Evolutionary conservation across 2,329 filamentous ascomycete genomes (phyloP), one percentile per base, ranked within the genome.

Genomic region (Geoglossum cookeanum): DNA sequence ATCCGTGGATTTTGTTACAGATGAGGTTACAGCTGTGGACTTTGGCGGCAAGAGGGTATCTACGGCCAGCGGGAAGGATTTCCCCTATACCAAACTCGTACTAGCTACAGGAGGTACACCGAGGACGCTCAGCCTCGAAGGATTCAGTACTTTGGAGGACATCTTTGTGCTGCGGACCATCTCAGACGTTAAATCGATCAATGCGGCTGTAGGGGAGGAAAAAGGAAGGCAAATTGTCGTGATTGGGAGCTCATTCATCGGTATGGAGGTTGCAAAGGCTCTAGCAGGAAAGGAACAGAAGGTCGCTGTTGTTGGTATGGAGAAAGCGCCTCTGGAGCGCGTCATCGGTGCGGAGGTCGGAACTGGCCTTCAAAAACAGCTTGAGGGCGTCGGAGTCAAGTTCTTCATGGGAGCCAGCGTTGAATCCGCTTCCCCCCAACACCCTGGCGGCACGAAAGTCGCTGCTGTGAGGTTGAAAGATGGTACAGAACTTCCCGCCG

Each of bases 201-300:
- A 88, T 30, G 76, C 74, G 1, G 87, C 88, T 5, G 85, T 94
- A 52, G 88, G 88, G 5, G 73, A 78, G 33, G 80, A 87, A 48
- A 84, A 86, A 66, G 81, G 81, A 59, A 96, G 95, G 77, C 96
- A 95, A 70, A 81, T 98, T 62, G 88, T 95, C 52, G 77, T 98
- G 13, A 76, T 98, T 57, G 92, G 92, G 45, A 91, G 85, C 59
- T 94, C 88, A 0, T 98, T 98, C 70, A 98, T 98, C 66, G 92
- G 92, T 45, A 94, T 98, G 86, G 92, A 98, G 70, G 80, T 94
- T n/a, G 91, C 86, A 60, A 92, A 90, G 61, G 84, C 74, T 56
- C 72, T 94, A 0, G 83, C 85, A 0, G 72, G 78, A 49, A 85
- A 84, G 64, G 84, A 85, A 64, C 94, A 98, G 68, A 73, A 83